A percentile compares a stretch with the other conserved stretches of the same genome.
phyloP scores from a whole-genome alignment of 495 filamentous ascomycete genomes.

The Opeltia flavorubescens region DNA sequence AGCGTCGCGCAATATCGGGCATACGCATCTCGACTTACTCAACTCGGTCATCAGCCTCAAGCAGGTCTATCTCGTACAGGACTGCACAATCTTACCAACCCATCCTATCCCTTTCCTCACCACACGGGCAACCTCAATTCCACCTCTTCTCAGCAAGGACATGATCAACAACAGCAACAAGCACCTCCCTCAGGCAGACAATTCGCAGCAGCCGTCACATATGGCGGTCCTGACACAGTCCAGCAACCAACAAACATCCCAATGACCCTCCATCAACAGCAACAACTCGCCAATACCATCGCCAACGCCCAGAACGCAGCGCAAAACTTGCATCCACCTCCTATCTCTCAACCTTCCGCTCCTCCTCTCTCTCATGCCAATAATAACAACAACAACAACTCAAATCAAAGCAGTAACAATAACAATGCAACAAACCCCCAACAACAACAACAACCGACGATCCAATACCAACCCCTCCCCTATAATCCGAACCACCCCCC shows the following conservation, averaged over 20 bases:
- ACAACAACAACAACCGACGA: slow-evolving; percentile 7
- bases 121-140: neutral
- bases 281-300: neutral
- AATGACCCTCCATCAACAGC: neutral
- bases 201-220: slow-evolving; percentile 2
- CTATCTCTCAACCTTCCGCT: neutral
- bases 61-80: neutral
- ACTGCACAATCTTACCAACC: neutral
- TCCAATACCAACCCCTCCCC: slow-evolving; percentile 3
- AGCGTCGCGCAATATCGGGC: neutral
- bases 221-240: neutral
- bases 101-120: neutral
- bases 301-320: neutral
- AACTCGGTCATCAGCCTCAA: neutral
- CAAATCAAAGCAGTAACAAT: neutral
- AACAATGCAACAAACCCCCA: slow-evolving; percentile 6
- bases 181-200: neutral
- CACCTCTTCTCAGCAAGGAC: neutral
- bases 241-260: neutral
- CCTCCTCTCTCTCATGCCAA: neutral
- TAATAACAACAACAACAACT: neutral
- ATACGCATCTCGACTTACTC: neutral
- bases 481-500: neutral
- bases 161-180: neutral
- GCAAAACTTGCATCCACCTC: neutral